phyloP scores from a whole-genome alignment of 1,284 basidiomycete genomes.

The Ganoderma lingzhi region DNA sequence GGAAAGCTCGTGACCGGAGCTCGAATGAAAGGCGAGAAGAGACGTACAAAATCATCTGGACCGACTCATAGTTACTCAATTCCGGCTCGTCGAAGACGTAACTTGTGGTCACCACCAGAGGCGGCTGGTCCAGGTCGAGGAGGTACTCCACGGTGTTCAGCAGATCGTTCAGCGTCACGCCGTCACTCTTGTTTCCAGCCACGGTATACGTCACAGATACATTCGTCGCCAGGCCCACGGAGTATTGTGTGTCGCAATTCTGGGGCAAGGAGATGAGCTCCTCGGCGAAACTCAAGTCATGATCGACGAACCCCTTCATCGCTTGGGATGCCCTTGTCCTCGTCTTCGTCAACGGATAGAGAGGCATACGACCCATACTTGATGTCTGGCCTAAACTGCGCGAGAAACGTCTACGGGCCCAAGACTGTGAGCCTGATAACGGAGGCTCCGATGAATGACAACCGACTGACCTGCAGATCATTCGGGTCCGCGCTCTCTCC shows the following conservation, averaged over 20 bases:
- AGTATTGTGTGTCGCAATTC: constrained; percentile 71
- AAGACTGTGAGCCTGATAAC: neutral
- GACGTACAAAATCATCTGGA: constrained; percentile 61
- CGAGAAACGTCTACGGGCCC: constrained; percentile 52
- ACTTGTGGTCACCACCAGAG: constrained; percentile 42
- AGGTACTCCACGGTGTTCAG: constrained; percentile 43
- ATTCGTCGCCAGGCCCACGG: constrained; percentile 66
- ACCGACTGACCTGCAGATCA: constrained; percentile 49
- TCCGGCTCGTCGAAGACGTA: constrained; percentile 63
- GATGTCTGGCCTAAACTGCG: constrained; percentile 55
- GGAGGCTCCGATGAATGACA: neutral
- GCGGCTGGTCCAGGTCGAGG: constrained; percentile 38
- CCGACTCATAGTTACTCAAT: constrained; percentile 25
- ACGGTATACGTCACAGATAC: constrained; percentile 30
- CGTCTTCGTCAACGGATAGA: constrained; percentile 13
- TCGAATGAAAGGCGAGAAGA: neutral
- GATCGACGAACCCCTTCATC: constrained; percentile 29
- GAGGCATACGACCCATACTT: constrained; percentile 5
- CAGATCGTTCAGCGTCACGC: constrained; percentile 32
- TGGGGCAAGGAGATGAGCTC: neutral
- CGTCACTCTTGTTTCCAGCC: constrained; percentile 25
- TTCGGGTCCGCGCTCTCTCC: constrained; percentile 54
- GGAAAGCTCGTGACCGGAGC: neutral
- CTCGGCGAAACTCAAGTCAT: neutral
- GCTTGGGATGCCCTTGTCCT: constrained; percentile 2